Percentiles rank a stretch among this genome's conserved stretches.
Evolutionary conservation across 2,329 filamentous ascomycete genomes (phyloP).

Genomic region (Truncatella angustata): DNA sequence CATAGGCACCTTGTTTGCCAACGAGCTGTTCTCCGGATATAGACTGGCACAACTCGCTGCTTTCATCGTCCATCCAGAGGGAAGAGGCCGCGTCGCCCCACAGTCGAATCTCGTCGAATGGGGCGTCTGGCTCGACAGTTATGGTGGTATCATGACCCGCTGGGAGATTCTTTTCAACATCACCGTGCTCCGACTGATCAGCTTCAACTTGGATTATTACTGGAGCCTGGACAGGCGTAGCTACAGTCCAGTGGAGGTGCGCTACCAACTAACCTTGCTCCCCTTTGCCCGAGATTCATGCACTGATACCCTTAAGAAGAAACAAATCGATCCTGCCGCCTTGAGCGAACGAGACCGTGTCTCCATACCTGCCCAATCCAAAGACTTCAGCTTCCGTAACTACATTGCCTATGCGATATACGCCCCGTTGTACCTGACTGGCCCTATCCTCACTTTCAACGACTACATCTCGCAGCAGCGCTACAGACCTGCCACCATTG

Average conservation of each 20-base stretch:
- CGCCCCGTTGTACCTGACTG: constrained; percentile 86
- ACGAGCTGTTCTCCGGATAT: constrained; percentile 82
- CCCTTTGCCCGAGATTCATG: not conserved
- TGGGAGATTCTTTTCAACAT: constrained; percentile 99
- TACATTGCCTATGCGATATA: constrained; percentile 90
- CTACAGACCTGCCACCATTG: constrained; percentile 70
- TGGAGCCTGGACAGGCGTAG: constrained; percentile 73
- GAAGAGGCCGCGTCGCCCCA: constrained; percentile 33
- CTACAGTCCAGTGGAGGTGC: constrained; percentile 77
- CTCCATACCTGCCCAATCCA: constrained; percentile 65
- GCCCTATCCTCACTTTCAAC: constrained; percentile 95
- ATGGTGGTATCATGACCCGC: constrained; percentile 78
- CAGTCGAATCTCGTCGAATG: constrained; percentile 52
- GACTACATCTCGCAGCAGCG: constrained; percentile 90
- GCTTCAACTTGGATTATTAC: constrained; percentile 96
- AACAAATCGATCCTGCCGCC: constrained; percentile 83
- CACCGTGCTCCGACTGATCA: constrained; percentile 86
- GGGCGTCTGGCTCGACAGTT: constrained; percentile 72
- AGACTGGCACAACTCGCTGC: constrained; percentile 62
- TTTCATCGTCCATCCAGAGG: constrained; percentile 39
- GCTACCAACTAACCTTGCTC: constrained; percentile 24
- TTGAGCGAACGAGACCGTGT: constrained; percentile 89
- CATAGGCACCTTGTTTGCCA: constrained; percentile 79
- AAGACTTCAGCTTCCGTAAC: constrained; percentile 78
- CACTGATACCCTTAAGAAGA: constrained; percentile 86